Evolutionary conservation across 768 basidiomycete species (phyloP).

Genomic region (Tricholoma furcatifolium): DNA sequence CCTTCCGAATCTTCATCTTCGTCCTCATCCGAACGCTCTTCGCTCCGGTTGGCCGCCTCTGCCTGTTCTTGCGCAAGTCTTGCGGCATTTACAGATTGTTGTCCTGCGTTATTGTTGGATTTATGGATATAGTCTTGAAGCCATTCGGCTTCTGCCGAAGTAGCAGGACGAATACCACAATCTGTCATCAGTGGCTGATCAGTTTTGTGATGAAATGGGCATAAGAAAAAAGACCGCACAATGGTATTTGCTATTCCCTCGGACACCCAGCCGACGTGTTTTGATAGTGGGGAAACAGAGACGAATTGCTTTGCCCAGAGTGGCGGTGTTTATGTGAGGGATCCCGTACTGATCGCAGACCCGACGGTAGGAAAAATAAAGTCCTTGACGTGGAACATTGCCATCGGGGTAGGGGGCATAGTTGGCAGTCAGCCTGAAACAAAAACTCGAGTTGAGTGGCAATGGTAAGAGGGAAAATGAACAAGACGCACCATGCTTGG

Average conservation of each 20-base stretch:
- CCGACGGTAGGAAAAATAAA: constrained; percentile 90
- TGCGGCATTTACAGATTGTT: constrained; percentile 72
- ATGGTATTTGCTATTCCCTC: constrained; percentile 96
- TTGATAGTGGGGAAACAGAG: constrained; percentile 94
- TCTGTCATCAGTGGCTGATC: constrained; percentile 48
- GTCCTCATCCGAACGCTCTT: constrained; percentile 79
- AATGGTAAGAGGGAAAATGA: constrained; percentile 9
- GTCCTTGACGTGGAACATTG: constrained; percentile 89
- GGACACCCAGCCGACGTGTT: constrained; percentile 86
- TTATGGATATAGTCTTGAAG: constrained; percentile 90
- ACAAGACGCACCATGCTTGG: constrained; percentile 74
- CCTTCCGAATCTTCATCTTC: constrained; percentile 87
- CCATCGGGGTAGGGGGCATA: constrained; percentile 91
- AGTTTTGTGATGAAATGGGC: constrained; percentile 32
- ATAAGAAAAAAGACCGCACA: constrained; percentile 52
- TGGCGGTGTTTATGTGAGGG: constrained; percentile 94
- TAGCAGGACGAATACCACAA: constrained; percentile 92
- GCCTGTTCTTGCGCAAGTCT: constrained; percentile 69
- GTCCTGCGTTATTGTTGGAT: constrained; percentile 82
- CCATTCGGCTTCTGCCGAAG: constrained; percentile 87
- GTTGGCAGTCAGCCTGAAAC: constrained; percentile 76
- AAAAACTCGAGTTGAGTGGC: constrained; percentile 1
- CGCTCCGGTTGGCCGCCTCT: constrained; percentile 57
- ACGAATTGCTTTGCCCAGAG: constrained; percentile 91
- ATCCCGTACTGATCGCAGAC: constrained; percentile 93